Base-by-base conservation (phyloP, 2,329 filamentous ascomycete genomes). In the Aspergillus sp. region DNA sequence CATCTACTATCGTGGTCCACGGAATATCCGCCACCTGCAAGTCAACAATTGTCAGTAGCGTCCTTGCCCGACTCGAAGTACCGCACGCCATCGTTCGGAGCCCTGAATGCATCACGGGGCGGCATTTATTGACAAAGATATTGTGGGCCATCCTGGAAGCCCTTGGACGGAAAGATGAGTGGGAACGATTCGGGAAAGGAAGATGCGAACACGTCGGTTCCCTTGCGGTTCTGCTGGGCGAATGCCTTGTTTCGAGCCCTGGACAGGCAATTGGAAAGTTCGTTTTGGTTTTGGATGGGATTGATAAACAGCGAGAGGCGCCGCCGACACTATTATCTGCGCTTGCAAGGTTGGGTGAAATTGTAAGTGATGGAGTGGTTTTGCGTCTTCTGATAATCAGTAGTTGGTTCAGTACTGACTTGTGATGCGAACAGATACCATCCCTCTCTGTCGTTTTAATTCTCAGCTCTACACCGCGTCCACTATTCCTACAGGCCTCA, bases 1-100 rank as follows among this genome's bases (percentile, higher is more conserved):
- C 89, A 56, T 80, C 86, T 11, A 90, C 90, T 59, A 73, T 97
- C 11, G 86, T 97, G 21, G 75, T 96, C 49, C 87, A 98, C 73
- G 95, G 95, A 51, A 85, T 92, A 31, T 87, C 93, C 68, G 89
- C 91, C 2, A 96, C 93, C 0, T 93, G 92, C 41, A 98, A 98
- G 77, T 90, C 87, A 33, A 84, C 85, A 48, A 82, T 96, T 51
- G 80, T 88, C 3, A 80, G 81, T 56, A 80, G 82, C 3, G 82
- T 91, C 15, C 82, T 96, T 17, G 82, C 81, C 11, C 81, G 84
- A 33, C 82, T 89, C 7, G 79, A 82, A 3, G 78, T 77, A 35
- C 70, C 70, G 12, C 71, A 78, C 60, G 73, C 74, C 25, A 65
- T 78, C 52, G 70, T 80, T 49, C 76, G 72, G 39, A 76, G 77